Percentiles rank a stretch among this genome's conserved stretches.
Evolutionary conservation across 176 grass and related monocot species (phyloP).

Genomic region (Musa itinerans): DNA sequence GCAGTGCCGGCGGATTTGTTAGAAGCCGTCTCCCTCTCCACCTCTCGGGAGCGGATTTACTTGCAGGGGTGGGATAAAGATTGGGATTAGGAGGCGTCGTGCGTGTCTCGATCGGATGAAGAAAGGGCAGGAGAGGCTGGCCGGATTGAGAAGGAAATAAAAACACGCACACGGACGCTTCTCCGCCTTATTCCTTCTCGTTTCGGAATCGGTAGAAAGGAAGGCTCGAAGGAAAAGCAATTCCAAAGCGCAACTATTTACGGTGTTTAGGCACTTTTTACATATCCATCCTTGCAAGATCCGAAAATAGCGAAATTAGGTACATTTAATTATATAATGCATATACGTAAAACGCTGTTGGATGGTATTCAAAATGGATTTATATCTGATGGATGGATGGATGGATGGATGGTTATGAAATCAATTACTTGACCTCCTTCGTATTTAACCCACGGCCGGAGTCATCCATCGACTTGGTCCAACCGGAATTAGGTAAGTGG

Average conservation of each 20-base stretch:
- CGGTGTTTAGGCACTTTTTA: not conserved
- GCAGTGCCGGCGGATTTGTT: not conserved
- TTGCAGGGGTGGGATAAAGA: not conserved
- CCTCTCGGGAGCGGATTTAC: not conserved
- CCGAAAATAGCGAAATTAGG: too few relatives aligned
- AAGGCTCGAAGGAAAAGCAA: not conserved
- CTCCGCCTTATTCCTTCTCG: not conserved
- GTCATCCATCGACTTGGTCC: too few relatives aligned
- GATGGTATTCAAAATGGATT: too few relatives aligned
- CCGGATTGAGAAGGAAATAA: not conserved
- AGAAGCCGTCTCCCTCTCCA: not conserved
- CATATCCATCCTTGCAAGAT: not conserved
- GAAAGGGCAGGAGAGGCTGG: not conserved
- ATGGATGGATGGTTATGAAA: too few relatives aligned
- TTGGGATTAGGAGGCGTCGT: not conserved
- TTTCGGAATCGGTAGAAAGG: not conserved
- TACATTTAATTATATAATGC: too few relatives aligned
- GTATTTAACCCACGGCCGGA: too few relatives aligned
- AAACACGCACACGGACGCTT: not conserved
- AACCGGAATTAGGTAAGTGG: too few relatives aligned
- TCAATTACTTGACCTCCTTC: too few relatives aligned
- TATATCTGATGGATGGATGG: too few relatives aligned
- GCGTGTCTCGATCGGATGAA: not conserved
- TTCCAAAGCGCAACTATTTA: not conserved
- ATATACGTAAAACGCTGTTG: too few relatives aligned